Conservation (phyloP, 108 stramenopile species). For the Skeletonema grethae region DNA sequence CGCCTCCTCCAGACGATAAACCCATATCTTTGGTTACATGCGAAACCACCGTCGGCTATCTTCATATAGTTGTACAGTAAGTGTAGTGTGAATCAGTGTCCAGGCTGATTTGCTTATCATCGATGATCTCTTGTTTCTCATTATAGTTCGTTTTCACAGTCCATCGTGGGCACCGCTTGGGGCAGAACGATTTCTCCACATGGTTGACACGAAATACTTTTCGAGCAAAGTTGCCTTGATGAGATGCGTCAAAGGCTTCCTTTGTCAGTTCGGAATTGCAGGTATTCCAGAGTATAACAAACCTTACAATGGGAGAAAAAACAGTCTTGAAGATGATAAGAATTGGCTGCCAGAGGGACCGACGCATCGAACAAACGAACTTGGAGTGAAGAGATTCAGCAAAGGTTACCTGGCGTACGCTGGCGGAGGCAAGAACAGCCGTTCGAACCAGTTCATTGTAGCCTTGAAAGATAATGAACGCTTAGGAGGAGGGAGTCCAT, state of each 20-base stretch:
- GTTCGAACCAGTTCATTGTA: constrained; percentile 72
- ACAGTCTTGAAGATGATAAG: constrained; percentile 66
- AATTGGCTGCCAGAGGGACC: constrained; percentile 85
- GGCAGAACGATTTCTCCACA: constrained; percentile 72
- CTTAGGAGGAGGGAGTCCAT: constrained; percentile 76
- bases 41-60: constrained; percentile 41
- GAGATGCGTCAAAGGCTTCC: constrained; percentile 75
- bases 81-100: not conserved
- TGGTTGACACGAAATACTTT: constrained; percentile 80
- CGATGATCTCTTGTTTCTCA: constrained; percentile 37
- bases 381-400: constrained; percentile 73
- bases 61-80: constrained; percentile 18
- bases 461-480: constrained; percentile 57
- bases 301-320: constrained; percentile 32
- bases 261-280: constrained; percentile 89
- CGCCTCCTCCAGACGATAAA: constrained; percentile 25
- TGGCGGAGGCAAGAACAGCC: constrained; percentile 62
- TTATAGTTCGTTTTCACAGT: constrained; percentile 28
- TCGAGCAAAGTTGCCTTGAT: constrained; percentile 70
- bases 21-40: constrained; percentile 39
- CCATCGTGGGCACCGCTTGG: constrained; percentile 84
- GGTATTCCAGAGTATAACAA: constrained; percentile 51
- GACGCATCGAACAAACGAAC: constrained; percentile 58
- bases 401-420: constrained; percentile 80
- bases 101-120: not conserved